phyloP scores from a whole-genome alignment of 768 basidiomycete genomes.

The Mycena belliarum region DNA sequence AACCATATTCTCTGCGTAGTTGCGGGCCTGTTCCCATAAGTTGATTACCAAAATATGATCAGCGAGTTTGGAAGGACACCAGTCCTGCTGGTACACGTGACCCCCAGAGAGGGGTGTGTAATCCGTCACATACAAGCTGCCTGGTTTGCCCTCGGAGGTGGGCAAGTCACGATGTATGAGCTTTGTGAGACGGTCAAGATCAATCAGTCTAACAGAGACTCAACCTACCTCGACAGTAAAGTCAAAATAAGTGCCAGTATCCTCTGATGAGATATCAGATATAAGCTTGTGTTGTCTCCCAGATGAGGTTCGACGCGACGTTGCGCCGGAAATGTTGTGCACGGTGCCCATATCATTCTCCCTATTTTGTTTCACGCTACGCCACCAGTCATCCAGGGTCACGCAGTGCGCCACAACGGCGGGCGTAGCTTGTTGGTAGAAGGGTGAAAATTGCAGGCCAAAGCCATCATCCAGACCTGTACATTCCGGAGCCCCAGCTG shows the following conservation, averaged over 20 bases:
- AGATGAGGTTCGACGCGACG: neutral
- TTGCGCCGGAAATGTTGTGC: conserved; percentile 24
- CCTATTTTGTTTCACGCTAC: conserved; percentile 29
- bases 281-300: conserved; percentile 45
- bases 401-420: conserved; percentile 45
- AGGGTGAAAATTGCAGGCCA: conserved; percentile 45
- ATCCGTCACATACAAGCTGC: conserved; percentile 64
- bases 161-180: conserved; percentile 45
- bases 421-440: conserved; percentile 40
- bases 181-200: conserved; percentile 32
- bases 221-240: conserved; percentile 60
- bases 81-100: conserved; percentile 36
- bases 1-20: conserved; percentile 43
- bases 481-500: conserved; percentile 37
- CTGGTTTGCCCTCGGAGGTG: conserved; percentile 32
- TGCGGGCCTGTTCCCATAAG: conserved; percentile 57
- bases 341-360: conserved; percentile 13
- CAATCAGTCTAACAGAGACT: neutral
- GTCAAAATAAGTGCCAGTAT: conserved; percentile 56
- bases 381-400: conserved; percentile 54
- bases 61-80: conserved; percentile 49
- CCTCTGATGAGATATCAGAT: conserved; percentile 53
- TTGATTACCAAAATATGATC: conserved; percentile 53
- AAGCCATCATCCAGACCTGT: conserved; percentile 36
- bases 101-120: conserved; percentile 50